These are phyloP conservation scores for Eimeria maxima DNA, from an alignment of 169 alveolate genomes.

Conservation along the genomic window DNA sequence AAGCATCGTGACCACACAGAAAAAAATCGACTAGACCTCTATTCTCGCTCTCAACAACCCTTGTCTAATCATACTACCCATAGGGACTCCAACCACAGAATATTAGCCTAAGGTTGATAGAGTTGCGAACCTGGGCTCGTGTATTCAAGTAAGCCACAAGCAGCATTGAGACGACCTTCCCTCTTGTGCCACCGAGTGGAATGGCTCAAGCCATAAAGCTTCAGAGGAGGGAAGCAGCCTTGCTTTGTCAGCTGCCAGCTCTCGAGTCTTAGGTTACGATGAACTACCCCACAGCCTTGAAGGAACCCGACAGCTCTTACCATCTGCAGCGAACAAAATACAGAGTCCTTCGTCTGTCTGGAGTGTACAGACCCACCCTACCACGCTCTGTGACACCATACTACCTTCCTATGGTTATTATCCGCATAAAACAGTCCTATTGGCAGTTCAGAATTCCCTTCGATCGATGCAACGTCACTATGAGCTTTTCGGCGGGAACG, in stretches of 20 bases:
- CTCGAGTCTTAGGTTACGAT: slow-evolving; percentile 65
- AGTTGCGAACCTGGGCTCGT: slow-evolving; percentile 55
- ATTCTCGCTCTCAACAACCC: too few relatives aligned
- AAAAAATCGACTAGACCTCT: background rate
- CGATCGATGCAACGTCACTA: background rate
- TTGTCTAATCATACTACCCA: background rate
- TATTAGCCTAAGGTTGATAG: background rate
- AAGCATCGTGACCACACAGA: background rate
- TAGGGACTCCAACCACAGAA: background rate
- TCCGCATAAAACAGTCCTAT: background rate
- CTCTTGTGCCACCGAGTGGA: slow-evolving; percentile 74
- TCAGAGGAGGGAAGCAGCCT: slow-evolving; percentile 35
- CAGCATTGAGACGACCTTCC: slow-evolving; percentile 78
- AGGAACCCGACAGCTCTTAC: slow-evolving; percentile 58
- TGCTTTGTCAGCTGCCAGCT: slow-evolving; percentile 71
- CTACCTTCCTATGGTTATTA: background rate
- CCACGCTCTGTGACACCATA: background rate
- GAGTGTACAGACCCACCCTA: background rate
- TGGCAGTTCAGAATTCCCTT: background rate
- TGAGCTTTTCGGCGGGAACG: background rate
- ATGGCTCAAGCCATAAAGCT: slow-evolving; percentile 71
- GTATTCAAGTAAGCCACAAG: slow-evolving; percentile 67
- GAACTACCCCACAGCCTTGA: slow-evolving; percentile 65
- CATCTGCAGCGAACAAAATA: slow-evolving; percentile 48
- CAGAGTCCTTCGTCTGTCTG: background rate